Evolutionary conservation across 345 rosid species (phyloP), one percentile per base, ranked within the genome.

Genomic region (Ricinus communis): DNA sequence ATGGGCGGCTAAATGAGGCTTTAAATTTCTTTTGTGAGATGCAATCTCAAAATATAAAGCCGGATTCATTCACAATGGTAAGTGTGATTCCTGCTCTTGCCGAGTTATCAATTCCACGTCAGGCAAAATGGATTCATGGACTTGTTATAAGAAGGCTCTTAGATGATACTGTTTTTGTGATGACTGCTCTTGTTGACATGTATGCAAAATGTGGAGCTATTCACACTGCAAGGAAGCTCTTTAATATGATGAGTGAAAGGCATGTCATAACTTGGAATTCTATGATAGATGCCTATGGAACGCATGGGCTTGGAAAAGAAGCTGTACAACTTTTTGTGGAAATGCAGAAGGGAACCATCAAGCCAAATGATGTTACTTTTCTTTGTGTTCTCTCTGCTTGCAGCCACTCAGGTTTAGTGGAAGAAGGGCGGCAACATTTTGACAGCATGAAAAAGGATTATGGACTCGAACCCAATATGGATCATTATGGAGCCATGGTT

Each of bases 171-270:
- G 73, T 77, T 43, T 77, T 71, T 45, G 80, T 77, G 28, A 77
- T 72, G 70, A 77, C 80, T 60, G 80, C 80, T 36, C 80, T 77
- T 30, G 70, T 77, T 19, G 80, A 77, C 53, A 77, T 72, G 80
- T 77, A 77, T 67, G 76, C 76, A 8, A 77, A 77, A 68, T 77
- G 80, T 19, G 80, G 80, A 54, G 73, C 80, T 62, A 68, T 77
- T 54, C 60, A 62, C 45, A 72, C 65, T 14, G 80, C 76, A 24
- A 77, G 76, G 62, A 68, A 68, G 64, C 80, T 77, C 53, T 77
- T 77, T 60, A 73, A 77, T 61, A 53, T 55, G 76, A 77, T 72
- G 73, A 56, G 70, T 16, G 56, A 72, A 61, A 62, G 73, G 58
- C 80, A 77, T 47, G 69, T 55, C 14, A 77, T 77, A 31, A 77